Percentiles rank a stretch among this genome's conserved stretches.
These are phyloP conservation scores for Kondoa malvinella DNA, from an alignment of 768 basidiomycete genomes.

Conservation along the genomic window DNA sequence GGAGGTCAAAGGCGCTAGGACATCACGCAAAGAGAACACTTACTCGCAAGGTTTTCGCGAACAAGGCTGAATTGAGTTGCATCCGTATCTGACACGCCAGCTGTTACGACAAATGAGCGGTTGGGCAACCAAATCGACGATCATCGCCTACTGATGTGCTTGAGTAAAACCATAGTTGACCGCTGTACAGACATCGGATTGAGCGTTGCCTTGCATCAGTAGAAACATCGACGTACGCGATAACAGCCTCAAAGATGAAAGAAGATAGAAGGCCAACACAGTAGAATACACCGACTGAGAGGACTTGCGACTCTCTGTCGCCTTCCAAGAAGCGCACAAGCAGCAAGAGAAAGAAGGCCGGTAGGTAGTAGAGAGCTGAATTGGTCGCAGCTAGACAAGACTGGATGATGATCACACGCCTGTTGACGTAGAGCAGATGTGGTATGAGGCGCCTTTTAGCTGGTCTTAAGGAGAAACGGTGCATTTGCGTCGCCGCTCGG, in stretches of 20 bases:
- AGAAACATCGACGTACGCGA: conserved; percentile 10
- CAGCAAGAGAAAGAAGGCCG: conserved; percentile 27
- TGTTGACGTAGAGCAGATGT: conserved; percentile 13
- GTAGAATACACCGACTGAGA: conserved; percentile 12
- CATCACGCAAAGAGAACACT: background rate
- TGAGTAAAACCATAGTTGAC: conserved; percentile 11
- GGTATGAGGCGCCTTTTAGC: conserved; percentile 8
- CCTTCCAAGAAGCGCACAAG: conserved; percentile 24
- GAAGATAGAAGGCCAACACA: conserved; percentile 21
- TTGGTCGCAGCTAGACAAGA: conserved; percentile 11
- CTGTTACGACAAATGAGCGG: no score
- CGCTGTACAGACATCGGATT: background rate
- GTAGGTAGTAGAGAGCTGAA: conserved; percentile 21
- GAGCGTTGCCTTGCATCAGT: background rate
- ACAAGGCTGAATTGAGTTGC: conserved; percentile 27
- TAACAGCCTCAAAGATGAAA: conserved; percentile 18
- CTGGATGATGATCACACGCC: conserved; percentile 5
- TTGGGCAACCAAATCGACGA: no score
- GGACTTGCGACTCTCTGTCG: background rate
- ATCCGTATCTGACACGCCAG: conserved; percentile 22
- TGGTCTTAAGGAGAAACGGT: background rate
- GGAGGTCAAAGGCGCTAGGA: background rate
- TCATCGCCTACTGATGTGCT: no score
- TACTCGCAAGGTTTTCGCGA: conserved; percentile 24
- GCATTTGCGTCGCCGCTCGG: background rate